Conservation (phyloP, 2,329 filamentous ascomycete genomes). For the Fusarium sp. region DNA sequence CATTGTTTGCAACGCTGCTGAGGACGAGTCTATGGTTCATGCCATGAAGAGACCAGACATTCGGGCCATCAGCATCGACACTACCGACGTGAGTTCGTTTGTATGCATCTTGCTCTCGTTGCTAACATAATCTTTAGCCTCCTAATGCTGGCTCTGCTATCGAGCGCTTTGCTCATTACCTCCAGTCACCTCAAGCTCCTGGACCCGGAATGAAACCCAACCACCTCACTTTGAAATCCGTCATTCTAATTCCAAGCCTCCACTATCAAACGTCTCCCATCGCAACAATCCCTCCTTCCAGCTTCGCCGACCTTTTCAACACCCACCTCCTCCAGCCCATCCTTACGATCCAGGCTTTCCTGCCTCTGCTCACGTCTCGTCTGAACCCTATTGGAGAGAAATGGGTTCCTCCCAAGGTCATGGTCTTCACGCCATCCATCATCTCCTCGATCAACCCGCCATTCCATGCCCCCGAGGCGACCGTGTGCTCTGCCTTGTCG, state of each 20-base stretch:
- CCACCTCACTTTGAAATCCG: slow-evolving; percentile 78
- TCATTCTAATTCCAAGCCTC: slow-evolving; percentile 84
- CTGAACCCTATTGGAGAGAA: slow-evolving; percentile 64
- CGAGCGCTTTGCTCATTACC: slow-evolving; percentile 75
- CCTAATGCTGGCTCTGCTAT: slow-evolving; percentile 75
- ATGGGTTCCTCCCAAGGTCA: slow-evolving; percentile 70
- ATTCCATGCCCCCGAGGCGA: slow-evolving; percentile 86
- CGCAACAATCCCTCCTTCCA: slow-evolving; percentile 83
- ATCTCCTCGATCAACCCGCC: slow-evolving; percentile 82
- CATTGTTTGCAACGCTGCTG: slow-evolving; percentile 83
- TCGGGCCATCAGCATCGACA: slow-evolving; percentile 82
- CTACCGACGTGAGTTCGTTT: slow-evolving; percentile 73
- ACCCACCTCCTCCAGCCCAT: slow-evolving; percentile 92
- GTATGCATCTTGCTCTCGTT: background rate
- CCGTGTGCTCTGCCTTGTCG: slow-evolving; percentile 85
- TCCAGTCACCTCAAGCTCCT: slow-evolving; percentile 79
- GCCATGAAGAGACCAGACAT: slow-evolving; percentile 84
- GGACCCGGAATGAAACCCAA: slow-evolving; percentile 81
- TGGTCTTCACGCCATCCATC: slow-evolving; percentile 83
- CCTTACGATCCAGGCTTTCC: slow-evolving; percentile 86
- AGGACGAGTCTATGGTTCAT: slow-evolving; percentile 84
- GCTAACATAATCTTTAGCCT: slow-evolving; percentile 61
- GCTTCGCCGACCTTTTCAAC: slow-evolving; percentile 90
- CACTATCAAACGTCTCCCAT: slow-evolving; percentile 86
- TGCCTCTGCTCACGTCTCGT: slow-evolving; percentile 77